phyloP scores from a whole-genome alignment of 2,329 filamentous ascomycete species.

The Fusarium lateritium region DNA sequence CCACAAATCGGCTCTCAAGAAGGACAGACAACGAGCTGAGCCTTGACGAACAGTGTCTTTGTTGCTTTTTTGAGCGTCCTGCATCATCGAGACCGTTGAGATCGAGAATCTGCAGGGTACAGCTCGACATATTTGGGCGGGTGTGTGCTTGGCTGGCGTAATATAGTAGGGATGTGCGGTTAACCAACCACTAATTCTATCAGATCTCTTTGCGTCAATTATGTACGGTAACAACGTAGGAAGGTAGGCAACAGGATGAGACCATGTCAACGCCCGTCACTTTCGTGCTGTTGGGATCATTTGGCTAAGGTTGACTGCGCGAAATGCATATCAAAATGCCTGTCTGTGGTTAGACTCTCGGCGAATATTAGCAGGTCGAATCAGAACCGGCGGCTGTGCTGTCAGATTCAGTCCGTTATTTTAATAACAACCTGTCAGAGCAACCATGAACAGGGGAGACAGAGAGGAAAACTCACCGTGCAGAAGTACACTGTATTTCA shows the following conservation, averaged over 20 bases:
- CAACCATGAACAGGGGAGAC: not conserved
- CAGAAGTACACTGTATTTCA: not conserved
- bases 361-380: constrained; percentile 35
- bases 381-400: constrained; percentile 10
- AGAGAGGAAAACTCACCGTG: not conserved
- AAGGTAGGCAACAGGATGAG: constrained; percentile 10
- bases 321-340: constrained; percentile 22
- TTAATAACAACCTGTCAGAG: not conserved
- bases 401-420: constrained; percentile 4
- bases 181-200: constrained; percentile 32
- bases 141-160: constrained; percentile 18
- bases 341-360: constrained; percentile 34
- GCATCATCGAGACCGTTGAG: constrained; percentile 46
- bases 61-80: constrained; percentile 44
- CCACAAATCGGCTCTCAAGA: constrained; percentile 29
- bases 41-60: constrained; percentile 12
- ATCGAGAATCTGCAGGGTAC: constrained; percentile 46
- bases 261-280: constrained; percentile 22
- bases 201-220: constrained; percentile 39
- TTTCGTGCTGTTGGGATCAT: constrained; percentile 7
- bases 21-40: constrained; percentile 29
- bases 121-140: constrained; percentile 36
- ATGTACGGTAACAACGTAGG: constrained; percentile 9
- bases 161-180: constrained; percentile 42
- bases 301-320: constrained; percentile 12